Percentiles rank a stretch among this genome's conserved stretches.
These are phyloP conservation scores for Tillandsia leiboldiana DNA, from an alignment of 176 grass and related monocot species.

Conservation along the genomic window DNA sequence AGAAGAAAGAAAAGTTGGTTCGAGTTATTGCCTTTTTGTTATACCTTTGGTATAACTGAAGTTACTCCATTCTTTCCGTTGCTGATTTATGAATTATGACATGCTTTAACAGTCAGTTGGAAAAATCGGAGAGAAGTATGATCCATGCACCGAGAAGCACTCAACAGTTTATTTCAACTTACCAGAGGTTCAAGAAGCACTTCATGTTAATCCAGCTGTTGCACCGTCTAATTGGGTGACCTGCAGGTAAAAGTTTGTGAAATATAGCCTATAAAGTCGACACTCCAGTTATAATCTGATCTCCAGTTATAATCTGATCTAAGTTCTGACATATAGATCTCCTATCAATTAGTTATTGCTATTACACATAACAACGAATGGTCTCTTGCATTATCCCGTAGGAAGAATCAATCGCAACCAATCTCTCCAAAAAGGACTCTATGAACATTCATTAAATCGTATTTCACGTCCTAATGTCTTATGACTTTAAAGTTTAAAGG, in stretches of 20 bases:
- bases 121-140: conserved; percentile 67
- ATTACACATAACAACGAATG: background rate
- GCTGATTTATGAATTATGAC: conserved; percentile 14
- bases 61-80: conserved; percentile 9
- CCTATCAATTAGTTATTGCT: background rate
- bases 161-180: conserved; percentile 95
- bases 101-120: conserved; percentile 56
- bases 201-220: conserved; percentile 71
- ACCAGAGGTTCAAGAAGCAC: conserved; percentile 76
- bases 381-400: background rate
- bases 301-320: background rate
- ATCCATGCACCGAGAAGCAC: conserved; percentile 90
- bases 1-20: background rate
- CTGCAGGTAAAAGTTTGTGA: conserved; percentile 67
- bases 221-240: conserved; percentile 76
- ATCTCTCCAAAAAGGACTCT: background rate
- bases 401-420: background rate
- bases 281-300: background rate
- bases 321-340: background rate
- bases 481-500: too few relatives aligned
- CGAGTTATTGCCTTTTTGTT: background rate
- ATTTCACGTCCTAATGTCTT: background rate
- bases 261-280: background rate
- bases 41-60: background rate
- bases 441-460: background rate